Percentiles rank a stretch among this genome's conserved stretches.
Evolutionary conservation across 2,329 filamentous ascomycete species (phyloP).

Genomic region (Madurella mycetomatis): DNA sequence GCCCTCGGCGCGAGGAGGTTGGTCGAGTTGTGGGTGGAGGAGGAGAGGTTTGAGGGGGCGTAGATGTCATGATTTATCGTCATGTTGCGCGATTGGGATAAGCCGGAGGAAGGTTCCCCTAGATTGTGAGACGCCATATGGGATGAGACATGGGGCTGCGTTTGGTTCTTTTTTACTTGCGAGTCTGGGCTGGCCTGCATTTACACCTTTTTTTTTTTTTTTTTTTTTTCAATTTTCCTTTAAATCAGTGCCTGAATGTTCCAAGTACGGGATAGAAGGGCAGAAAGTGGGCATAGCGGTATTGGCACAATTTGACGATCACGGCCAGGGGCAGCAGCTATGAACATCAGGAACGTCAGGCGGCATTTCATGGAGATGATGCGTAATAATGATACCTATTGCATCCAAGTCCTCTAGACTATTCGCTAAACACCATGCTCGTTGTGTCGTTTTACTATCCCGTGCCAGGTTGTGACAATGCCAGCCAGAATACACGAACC

Average conservation of each 20-base stretch:
- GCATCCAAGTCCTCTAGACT: slow-evolving; percentile 3
- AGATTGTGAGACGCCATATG: too few relatives aligned
- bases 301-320: neutral
- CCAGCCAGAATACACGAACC: slow-evolving; percentile 8
- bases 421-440: slow-evolving; percentile 21
- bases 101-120: neutral
- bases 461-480: slow-evolving; percentile 7
- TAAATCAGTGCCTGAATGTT: too few relatives aligned
- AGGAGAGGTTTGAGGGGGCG: slow-evolving; percentile 46
- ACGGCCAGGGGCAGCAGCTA: neutral
- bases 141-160: too few relatives aligned
- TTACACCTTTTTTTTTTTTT: too few relatives aligned
- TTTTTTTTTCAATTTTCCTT: too few relatives aligned
- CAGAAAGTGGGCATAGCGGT: too few relatives aligned
- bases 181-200: too few relatives aligned
- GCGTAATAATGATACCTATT: slow-evolving; percentile 11
- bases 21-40: slow-evolving; percentile 64
- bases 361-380: neutral
- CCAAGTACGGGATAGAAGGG: too few relatives aligned
- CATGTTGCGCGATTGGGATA: neutral
- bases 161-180: too few relatives aligned
- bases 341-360: neutral
- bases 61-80: slow-evolving; percentile 8
- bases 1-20: slow-evolving; percentile 61
- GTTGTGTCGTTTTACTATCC: neutral